Evolutionary conservation across 768 basidiomycete species (phyloP).

Genomic region (Candolleomyces efflorescens): DNA sequence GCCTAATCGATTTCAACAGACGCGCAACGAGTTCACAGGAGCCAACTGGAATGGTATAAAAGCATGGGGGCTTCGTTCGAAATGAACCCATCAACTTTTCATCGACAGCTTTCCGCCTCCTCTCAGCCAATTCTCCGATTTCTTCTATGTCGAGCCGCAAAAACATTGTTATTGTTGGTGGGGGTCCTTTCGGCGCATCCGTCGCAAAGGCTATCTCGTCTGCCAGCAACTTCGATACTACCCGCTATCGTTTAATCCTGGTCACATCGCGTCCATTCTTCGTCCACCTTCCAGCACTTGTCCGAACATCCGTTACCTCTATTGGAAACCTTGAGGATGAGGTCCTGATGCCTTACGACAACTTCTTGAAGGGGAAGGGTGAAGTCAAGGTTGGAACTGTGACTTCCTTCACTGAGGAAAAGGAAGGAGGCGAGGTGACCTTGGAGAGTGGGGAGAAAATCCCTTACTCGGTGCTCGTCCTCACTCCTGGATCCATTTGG

Average conservation of each 20-base stretch:
- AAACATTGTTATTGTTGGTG: too few relatives aligned
- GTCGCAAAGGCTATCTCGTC: too few relatives aligned
- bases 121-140: too few relatives aligned
- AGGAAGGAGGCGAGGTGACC: slow-evolving; percentile 33
- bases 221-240: too few relatives aligned
- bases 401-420: slow-evolving; percentile 8
- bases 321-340: slow-evolving; percentile 27
- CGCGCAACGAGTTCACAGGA: too few relatives aligned
- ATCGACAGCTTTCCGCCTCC: too few relatives aligned
- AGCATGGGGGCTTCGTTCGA: too few relatives aligned
- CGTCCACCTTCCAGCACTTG: slow-evolving; percentile 39
- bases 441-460: slow-evolving; percentile 42
- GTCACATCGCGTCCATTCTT: slow-evolving; percentile 43
- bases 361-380: slow-evolving; percentile 42
- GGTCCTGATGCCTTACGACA: slow-evolving; percentile 43
- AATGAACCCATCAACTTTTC: too few relatives aligned
- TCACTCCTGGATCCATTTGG: slow-evolving; percentile 50
- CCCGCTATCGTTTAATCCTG: slow-evolving; percentile 25
- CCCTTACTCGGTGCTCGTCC: slow-evolving; percentile 45
- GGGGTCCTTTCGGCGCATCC: too few relatives aligned
- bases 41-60: too few relatives aligned
- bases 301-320: slow-evolving; percentile 44
- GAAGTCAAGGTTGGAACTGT: slow-evolving; percentile 26
- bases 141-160: too few relatives aligned
- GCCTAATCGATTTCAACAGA: too few relatives aligned